phyloP scores from a whole-genome alignment of 768 basidiomycete genomes.

The Termitomyces sp. region DNA sequence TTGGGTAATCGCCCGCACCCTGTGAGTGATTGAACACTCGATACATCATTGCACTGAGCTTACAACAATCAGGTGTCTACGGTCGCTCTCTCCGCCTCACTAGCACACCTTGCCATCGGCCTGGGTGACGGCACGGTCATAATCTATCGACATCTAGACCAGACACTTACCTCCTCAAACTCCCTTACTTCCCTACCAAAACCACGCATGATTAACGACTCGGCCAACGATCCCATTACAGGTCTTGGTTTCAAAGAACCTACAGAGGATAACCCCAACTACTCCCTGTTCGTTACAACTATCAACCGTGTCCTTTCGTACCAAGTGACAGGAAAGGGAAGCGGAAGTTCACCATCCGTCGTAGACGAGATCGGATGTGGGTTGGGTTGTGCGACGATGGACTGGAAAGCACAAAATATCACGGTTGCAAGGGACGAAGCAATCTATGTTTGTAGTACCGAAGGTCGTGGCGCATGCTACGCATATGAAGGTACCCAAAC shows the following conservation, averaged over 20 bases:
- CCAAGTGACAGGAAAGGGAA: slow-evolving; percentile 68
- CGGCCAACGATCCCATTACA: slow-evolving; percentile 84
- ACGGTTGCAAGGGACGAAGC: slow-evolving; percentile 90
- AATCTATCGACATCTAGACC: slow-evolving; percentile 87
- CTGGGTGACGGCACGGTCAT: slow-evolving; percentile 95
- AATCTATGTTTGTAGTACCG: slow-evolving; percentile 79
- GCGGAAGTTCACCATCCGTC: slow-evolving; percentile 59
- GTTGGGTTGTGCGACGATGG: slow-evolving; percentile 82
- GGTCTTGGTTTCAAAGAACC: slow-evolving; percentile 86
- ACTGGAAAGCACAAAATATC: slow-evolving; percentile 69
- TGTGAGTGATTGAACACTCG: slow-evolving; percentile 32
- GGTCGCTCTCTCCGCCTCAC: slow-evolving; percentile 70
- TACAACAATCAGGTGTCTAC: slow-evolving; percentile 57
- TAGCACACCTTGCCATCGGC: slow-evolving; percentile 88
- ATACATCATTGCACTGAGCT: slow-evolving; percentile 6
- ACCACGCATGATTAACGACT: slow-evolving; percentile 79
- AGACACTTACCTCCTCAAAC: slow-evolving; percentile 73
- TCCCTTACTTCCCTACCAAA: slow-evolving; percentile 82
- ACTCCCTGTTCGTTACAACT: slow-evolving; percentile 84
- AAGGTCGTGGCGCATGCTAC: slow-evolving; percentile 80
- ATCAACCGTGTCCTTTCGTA: slow-evolving; percentile 78
- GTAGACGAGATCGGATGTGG: slow-evolving; percentile 87
- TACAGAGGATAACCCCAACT: slow-evolving; percentile 35
- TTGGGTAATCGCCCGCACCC: slow-evolving; percentile 77
- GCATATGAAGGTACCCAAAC: slow-evolving; percentile 78